These are phyloP conservation scores for Penicillium diatomitis DNA, from an alignment of 495 filamentous ascomycete genomes.

Conservation along the genomic window DNA sequence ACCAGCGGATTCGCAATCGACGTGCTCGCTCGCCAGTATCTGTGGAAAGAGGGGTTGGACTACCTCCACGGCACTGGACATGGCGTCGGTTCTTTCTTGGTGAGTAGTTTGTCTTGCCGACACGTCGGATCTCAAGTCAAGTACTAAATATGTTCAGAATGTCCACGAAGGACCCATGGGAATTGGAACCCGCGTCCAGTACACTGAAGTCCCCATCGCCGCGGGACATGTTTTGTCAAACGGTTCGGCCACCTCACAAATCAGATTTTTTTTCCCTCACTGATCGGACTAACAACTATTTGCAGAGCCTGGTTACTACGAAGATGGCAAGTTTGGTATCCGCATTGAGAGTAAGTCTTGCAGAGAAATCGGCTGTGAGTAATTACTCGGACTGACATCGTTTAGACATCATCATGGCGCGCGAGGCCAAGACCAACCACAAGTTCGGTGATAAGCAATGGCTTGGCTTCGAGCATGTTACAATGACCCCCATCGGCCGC, in stretches of 20 bases:
- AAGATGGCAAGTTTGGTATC: conserved; percentile 95
- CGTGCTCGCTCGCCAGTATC: conserved; percentile 75
- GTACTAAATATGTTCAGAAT: conserved; percentile 42
- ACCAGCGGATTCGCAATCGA: conserved; percentile 91
- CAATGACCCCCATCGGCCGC: conserved; percentile 88
- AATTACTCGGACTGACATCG: conserved; percentile 8
- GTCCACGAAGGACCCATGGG: conserved; percentile 98
- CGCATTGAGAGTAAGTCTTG: conserved; percentile 74
- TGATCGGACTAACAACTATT: conserved; percentile 3
- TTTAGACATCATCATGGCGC: conserved; percentile 71
- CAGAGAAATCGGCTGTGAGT: not conserved
- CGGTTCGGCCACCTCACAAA: conserved; percentile 24
- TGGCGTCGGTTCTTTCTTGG: conserved; percentile 82
- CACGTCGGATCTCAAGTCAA: not conserved
- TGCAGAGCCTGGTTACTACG: conserved; percentile 93
- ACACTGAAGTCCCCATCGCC: conserved; percentile 80
- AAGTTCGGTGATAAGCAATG: conserved; percentile 90
- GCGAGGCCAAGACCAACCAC: conserved; percentile 75
- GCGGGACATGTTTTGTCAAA: conserved; percentile 92
- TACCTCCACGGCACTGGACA: conserved; percentile 97
- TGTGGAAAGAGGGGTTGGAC: conserved; percentile 90
- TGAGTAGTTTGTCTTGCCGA: conserved; percentile 14
- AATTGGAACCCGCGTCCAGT: conserved; percentile 84
- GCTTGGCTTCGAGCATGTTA: conserved; percentile 93
- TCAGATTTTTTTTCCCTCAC: not conserved